phyloP scores from a whole-genome alignment of 2,329 filamentous ascomycete species.

The Myriosclerotinia scirpicola region DNA sequence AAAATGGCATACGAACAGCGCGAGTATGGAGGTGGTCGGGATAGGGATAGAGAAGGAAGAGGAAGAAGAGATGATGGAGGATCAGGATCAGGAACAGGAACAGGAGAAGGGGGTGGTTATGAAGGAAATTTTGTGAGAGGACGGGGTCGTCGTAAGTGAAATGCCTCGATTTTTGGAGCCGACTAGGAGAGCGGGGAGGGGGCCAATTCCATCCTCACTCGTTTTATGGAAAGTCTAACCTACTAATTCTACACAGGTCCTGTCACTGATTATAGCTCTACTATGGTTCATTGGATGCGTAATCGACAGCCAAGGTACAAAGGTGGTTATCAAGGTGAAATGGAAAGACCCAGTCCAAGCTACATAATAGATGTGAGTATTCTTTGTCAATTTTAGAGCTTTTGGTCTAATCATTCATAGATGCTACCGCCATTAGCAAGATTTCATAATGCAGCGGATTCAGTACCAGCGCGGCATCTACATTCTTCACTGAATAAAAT shows the following conservation, averaged over 20 bases:
- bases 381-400: background rate
- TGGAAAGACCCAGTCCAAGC: constrained; percentile 81
- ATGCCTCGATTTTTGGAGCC: background rate
- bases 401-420: constrained; percentile 46
- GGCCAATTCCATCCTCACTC: background rate
- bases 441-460: constrained; percentile 73
- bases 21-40: constrained; percentile 37
- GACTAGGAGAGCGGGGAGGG: too few relatives aligned
- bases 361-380: constrained; percentile 81
- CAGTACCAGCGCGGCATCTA: constrained; percentile 89
- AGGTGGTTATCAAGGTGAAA: constrained; percentile 68
- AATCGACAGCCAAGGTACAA: constrained; percentile 76
- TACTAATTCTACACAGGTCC: constrained; percentile 57
- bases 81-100: constrained; percentile 4
- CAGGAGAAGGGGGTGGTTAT: constrained; percentile 23
- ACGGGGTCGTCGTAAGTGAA: constrained; percentile 40
- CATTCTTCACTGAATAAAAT: constrained; percentile 99
- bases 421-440: constrained; percentile 84
- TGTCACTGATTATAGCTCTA: constrained; percentile 90
- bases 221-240: background rate
- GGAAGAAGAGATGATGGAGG: constrained; percentile 20
- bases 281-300: constrained; percentile 87
- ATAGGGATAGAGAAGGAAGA: constrained; percentile 26
- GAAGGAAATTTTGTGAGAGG: constrained; percentile 25
- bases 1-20: constrained; percentile 41